phyloP scores from a whole-genome alignment of 148 eudicot species.

The Dysphania ambrosioides region DNA sequence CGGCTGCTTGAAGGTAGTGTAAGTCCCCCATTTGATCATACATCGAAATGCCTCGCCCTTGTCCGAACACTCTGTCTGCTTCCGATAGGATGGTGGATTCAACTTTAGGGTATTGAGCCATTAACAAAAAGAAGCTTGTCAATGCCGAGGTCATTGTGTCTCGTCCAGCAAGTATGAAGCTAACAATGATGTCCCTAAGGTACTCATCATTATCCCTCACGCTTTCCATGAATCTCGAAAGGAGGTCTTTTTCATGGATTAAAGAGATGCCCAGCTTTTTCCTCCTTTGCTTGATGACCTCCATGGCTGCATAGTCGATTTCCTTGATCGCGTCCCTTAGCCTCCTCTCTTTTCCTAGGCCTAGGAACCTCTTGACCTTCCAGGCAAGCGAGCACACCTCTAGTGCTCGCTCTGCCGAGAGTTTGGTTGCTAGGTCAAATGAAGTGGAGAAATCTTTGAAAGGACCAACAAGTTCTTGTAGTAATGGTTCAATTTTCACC shows the following conservation, averaged over 20 bases:
- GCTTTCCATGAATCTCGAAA: constrained; percentile 53
- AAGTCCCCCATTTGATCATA: constrained; percentile 42
- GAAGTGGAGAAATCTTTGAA: constrained; percentile 46
- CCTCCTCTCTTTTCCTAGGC: constrained; percentile 48
- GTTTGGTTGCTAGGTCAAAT: constrained; percentile 57
- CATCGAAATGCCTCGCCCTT: not conserved
- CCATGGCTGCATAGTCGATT: constrained; percentile 44
- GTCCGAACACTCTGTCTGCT: constrained; percentile 34
- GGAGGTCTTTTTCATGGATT: constrained; percentile 33
- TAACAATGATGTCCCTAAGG: constrained; percentile 54
- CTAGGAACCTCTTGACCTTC: constrained; percentile 46
- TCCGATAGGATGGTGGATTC: constrained; percentile 35
- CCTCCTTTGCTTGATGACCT: constrained; percentile 44
- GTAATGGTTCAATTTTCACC: constrained; percentile 35
- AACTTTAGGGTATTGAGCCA: constrained; percentile 39
- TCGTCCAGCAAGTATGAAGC: constrained; percentile 61
- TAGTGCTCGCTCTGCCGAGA: constrained; percentile 67
- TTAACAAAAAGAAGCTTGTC: constrained; percentile 45
- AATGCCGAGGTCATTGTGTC: constrained; percentile 57
- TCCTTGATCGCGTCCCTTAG: constrained; percentile 41
- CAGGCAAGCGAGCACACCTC: constrained; percentile 46
- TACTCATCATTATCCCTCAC: constrained; percentile 26
- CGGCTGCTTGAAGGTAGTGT: constrained; percentile 53
- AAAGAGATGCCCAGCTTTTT: constrained; percentile 29
- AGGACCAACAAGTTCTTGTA: constrained; percentile 34